Evolutionary conservation across 176 grass and related monocot species (phyloP), one percentile per base, ranked within the genome.

Genomic region (Cenchrus americanus): DNA sequence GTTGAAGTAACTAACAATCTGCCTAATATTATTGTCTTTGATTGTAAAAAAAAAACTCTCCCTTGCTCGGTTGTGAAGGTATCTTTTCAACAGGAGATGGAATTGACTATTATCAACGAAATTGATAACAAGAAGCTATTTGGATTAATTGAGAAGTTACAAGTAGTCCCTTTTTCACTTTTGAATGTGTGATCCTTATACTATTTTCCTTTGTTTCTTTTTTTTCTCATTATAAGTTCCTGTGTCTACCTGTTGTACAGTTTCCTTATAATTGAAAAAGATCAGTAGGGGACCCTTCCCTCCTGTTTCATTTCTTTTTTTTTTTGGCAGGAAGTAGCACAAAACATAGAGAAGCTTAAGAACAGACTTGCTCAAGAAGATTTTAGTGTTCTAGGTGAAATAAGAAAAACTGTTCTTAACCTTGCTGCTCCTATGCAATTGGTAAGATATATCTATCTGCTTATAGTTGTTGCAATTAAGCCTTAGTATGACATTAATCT

Each of bases 321-420:
- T 76, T 55, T 62, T 75, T 85, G 69, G 22, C 95, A 97, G 92
- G 87, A 89, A 84, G 89, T 96, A 79, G 89, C 87, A 42, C 52
- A 86, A 83, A 90, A 87, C 58, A 77, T 99, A 71, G 71, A 92
- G 48, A 85, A 80, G 48, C 83, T 96, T 58, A 99, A 94, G 87
- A 62, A 77, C 53, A 92, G 84, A 72, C 87, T 96, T 71, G 80
- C 81, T 68, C 78, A 70, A 80, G 88, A 89, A 71, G 91, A 96
- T 86, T 92, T 99, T 89, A 76, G 72, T 77, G 90, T 84, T 79
- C 91, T 99, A 72, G 76, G 77, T 5, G 86, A 96, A 83, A 94
- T 99, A 80, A 82, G 91, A 52, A 87, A 89, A 80, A 83, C 70
- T 21, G 81, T 96, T 86, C 93, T 96, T 80, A 74, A 92, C 66